phyloP scores from a whole-genome alignment of 2,329 filamentous ascomycete genomes.

The Calonectria pseudoturangicola region DNA sequence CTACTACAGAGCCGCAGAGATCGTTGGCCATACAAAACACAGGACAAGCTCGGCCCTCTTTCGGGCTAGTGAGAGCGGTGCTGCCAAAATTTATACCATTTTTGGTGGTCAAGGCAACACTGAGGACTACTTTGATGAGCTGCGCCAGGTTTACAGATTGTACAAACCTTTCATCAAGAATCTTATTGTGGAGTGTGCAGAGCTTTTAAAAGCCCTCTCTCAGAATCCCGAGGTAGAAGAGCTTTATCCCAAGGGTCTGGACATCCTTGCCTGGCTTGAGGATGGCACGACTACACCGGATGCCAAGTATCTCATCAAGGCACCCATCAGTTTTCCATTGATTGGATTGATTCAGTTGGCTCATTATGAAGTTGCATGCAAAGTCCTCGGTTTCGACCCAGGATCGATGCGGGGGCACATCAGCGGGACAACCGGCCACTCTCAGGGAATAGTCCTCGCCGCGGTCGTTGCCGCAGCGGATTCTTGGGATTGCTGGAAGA shows the following conservation, averaged over 20 bases:
- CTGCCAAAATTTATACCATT: constrained; percentile 1
- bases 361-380: constrained; percentile 4
- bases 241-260: background rate
- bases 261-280: background rate
- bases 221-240: background rate
- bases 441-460: background rate
- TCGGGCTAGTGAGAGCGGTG: background rate
- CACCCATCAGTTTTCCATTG: constrained; percentile 1
- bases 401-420: background rate
- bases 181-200: background rate
- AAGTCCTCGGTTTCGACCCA: background rate
- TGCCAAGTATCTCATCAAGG: background rate
- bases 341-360: background rate
- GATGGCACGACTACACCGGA: background rate
- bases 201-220: background rate
- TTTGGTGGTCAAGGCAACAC: background rate
- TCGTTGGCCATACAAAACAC: background rate
- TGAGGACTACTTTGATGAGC: background rate
- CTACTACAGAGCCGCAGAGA: background rate
- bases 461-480: background rate
- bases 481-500: constrained; percentile 3
- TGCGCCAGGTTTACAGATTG: background rate
- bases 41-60: background rate
- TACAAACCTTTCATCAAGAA: background rate
- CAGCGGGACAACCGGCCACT: background rate